These are phyloP conservation scores for Melocanna baccifera DNA, from an alignment of 176 grass and related monocot species.

Conservation along the genomic window DNA sequence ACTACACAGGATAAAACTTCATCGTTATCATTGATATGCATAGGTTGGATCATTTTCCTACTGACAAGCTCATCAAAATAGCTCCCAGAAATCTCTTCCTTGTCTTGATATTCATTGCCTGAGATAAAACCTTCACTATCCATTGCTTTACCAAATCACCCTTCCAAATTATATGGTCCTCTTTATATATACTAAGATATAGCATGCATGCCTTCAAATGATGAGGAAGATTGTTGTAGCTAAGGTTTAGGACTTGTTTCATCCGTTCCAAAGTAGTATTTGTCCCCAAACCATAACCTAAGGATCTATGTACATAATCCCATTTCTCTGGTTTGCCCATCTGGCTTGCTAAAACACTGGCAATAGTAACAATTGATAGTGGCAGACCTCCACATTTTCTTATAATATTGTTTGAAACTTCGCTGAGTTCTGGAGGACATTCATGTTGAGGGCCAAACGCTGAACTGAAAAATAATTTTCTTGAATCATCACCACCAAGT, in stretches of 20 bases:
- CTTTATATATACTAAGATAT: not conserved
- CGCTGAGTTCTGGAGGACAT: not conserved
- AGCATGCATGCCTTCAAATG: not conserved
- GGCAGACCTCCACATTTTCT: conserved; percentile 22
- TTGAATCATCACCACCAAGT: not conserved
- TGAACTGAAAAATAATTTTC: not conserved
- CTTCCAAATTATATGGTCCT: not conserved
- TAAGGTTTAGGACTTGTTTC: too few species aligned
- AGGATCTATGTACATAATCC: not conserved
- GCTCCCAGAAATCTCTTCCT: accelerated
- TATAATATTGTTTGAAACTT: not conserved
- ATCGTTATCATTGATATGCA: not conserved
- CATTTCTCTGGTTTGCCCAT: not conserved
- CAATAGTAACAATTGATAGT: conserved; percentile 5
- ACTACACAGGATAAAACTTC: not conserved
- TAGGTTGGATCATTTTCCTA: not conserved
- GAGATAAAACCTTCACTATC: not conserved
- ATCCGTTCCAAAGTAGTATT: too few species aligned
- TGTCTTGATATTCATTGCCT: not conserved
- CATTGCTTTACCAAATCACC: not conserved
- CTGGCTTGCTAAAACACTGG: not conserved
- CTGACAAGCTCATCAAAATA: not conserved
- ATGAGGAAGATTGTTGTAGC: not conserved
- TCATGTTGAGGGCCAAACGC: not conserved
- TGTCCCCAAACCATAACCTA: not conserved